Evolutionary conservation across 441 rosid species (phyloP).

Genomic region (Bocquillonia castaneifolia): DNA sequence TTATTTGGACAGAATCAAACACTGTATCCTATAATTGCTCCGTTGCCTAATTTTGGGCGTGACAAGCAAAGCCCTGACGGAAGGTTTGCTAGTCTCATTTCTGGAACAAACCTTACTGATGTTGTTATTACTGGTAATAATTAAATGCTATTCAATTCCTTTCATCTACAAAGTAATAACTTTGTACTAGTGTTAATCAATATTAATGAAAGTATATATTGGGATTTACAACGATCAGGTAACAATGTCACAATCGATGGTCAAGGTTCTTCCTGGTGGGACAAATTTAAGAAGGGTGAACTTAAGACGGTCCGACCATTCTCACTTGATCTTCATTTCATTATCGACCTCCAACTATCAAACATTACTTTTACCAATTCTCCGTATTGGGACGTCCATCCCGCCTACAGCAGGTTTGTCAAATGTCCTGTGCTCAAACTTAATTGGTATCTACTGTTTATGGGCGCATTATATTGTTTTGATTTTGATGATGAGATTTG

Average conservation of each 20-base stretch:
- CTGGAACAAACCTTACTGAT: constrained; percentile 59
- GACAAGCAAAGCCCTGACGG: constrained; percentile 49
- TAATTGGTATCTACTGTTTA: neutral
- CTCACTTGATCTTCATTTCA: constrained; percentile 61
- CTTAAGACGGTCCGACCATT: constrained; percentile 51
- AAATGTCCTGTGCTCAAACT: neutral
- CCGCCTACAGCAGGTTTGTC: constrained; percentile 49
- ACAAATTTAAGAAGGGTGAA: constrained; percentile 36
- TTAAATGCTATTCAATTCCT: neutral
- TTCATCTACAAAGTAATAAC: neutral
- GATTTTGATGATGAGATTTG: neutral
- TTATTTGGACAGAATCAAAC: constrained; percentile 38
- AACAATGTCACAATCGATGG: constrained; percentile 73
- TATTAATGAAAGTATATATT: neutral
- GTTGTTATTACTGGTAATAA: constrained; percentile 58
- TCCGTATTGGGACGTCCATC: constrained; percentile 74
- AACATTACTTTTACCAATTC: constrained; percentile 58
- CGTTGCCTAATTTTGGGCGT: constrained; percentile 56
- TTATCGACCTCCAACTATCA: constrained; percentile 51
- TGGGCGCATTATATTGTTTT: neutral
- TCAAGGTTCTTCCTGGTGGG: constrained; percentile 76
- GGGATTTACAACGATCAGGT: constrained; percentile 32
- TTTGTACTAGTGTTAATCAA: neutral
- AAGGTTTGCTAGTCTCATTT: constrained; percentile 53
- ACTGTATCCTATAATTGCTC: constrained; percentile 44